phyloP scores from a whole-genome alignment of 2,329 filamentous ascomycete species.

The Aspergillus unguis region DNA sequence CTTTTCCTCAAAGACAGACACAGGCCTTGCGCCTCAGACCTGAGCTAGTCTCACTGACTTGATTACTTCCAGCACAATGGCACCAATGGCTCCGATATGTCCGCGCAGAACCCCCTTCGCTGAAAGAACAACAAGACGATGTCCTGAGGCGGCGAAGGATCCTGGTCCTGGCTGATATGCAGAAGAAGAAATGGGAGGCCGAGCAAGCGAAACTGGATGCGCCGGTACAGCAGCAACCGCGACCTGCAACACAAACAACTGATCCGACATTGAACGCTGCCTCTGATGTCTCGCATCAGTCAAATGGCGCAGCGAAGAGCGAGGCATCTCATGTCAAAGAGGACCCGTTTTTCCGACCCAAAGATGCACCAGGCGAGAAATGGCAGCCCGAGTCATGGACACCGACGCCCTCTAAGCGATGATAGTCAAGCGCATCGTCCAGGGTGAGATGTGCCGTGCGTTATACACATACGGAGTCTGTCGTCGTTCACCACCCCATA shows the following conservation, averaged over 20 bases:
- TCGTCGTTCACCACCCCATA: no score
- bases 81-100: slow-evolving; percentile 66
- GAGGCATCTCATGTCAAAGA: slow-evolving; percentile 16
- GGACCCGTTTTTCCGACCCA: slow-evolving; percentile 59
- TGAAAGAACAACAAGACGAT: slow-evolving; percentile 59
- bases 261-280: slow-evolving; percentile 40
- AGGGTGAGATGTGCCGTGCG: no score
- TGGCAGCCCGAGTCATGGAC: slow-evolving; percentile 67
- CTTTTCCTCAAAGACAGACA: not conserved
- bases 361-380: slow-evolving; percentile 57
- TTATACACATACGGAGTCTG: no score
- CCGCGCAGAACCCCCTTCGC: slow-evolving; percentile 52
- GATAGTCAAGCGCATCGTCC: slow-evolving; percentile 9
- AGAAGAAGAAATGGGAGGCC: slow-evolving; percentile 60
- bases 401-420: slow-evolving; percentile 45
- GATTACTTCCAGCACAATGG: slow-evolving; percentile 57
- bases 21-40: no score
- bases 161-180: slow-evolving; percentile 57
- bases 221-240: slow-evolving; percentile 49
- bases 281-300: slow-evolving; percentile 1
- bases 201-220: slow-evolving; percentile 58
- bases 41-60: slow-evolving; percentile 13
- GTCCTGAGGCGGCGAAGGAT: slow-evolving; percentile 55
- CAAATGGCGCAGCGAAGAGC: not conserved
- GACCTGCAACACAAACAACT: slow-evolving; percentile 44